phyloP scores from a whole-genome alignment of 2,329 filamentous ascomycete genomes.

The Ceratocystis albifundus region DNA sequence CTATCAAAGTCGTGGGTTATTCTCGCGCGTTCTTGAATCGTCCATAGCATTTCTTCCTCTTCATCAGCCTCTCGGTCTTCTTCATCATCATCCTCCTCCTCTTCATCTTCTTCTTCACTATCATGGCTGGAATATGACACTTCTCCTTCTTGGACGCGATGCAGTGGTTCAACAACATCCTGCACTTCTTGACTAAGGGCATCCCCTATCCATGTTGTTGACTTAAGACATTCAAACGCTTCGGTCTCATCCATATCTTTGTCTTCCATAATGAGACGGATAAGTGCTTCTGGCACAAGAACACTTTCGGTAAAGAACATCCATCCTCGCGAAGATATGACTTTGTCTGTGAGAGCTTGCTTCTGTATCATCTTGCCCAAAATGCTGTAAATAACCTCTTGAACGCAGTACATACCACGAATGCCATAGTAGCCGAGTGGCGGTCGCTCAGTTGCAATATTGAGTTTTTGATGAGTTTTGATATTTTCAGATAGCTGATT shows the following conservation, averaged over 20 bases:
- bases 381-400: constrained; percentile 51
- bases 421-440: constrained; percentile 75
- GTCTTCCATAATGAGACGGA: constrained; percentile 46
- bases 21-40: not conserved
- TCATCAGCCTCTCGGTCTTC: not conserved
- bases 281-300: constrained; percentile 59
- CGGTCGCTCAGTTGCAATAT: constrained; percentile 44
- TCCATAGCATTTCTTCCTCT: not conserved
- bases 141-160: constrained; percentile 26
- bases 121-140: constrained; percentile 22
- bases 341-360: constrained; percentile 49
- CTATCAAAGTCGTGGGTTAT: constrained; percentile 13
- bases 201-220: constrained; percentile 56
- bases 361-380: constrained; percentile 51
- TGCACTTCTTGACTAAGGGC: constrained; percentile 54
- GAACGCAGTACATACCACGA: constrained; percentile 60
- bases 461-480: constrained; percentile 46
- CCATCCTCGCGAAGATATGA: constrained; percentile 55
- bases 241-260: constrained; percentile 36
- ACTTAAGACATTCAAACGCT: constrained; percentile 47
- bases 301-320: constrained; percentile 61
- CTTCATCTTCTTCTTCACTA: constrained; percentile 3
- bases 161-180: constrained; percentile 23
- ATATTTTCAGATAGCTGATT: constrained; percentile 44
- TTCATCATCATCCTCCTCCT: not conserved